Evolutionary conservation across 164 flowering plant genomes (phyloP), one percentile per base, ranked within the genome.

Genomic region (Vitis amurensis): DNA sequence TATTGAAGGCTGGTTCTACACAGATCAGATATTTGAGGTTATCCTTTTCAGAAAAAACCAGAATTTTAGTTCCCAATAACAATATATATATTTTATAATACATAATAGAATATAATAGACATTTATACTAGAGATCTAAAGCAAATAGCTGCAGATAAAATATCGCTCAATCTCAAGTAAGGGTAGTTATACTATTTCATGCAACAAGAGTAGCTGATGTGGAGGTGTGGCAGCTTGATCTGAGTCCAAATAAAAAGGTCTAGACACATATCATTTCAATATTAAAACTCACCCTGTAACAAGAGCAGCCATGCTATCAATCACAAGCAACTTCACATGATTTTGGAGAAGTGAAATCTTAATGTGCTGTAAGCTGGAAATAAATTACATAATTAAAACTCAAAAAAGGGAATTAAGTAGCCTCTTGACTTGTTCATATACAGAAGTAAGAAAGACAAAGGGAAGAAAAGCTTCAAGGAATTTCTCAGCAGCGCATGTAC

Each of bases 301-400:
- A 72, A 93, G 87, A 72, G 93, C 92, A 63, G 93, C 86, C 90
- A 91, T 87, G 86, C 98, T 93, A 72, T 91, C 98, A 78, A 91
- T 83, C 61, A 93, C 78, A 50, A 89, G 85, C 86, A 93, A 76
- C 80, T 87, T 93, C 79, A 91, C 93, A 63, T 85, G 85, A 63
- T 83, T 76, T 72, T 88, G 84, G 66, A 91, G 86, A 37, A 93
- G 75, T 49, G 86, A 88, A 49, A 86, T 77, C 81, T 90, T 90
- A 63, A 93, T 84, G 79, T 87, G 81, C 56, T 88, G 90, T 82
- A 93, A 83, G 83, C 98, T 93, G 85, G 58, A 17, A 67, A 27
- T 4, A 50, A 59, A 70, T 55, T 11, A 47, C 48, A 71, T 44
- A 64, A 59, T 2, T 56, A 2, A 58, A 60, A 71, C 30, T 29